Percentiles rank a stretch among this genome's conserved stretches.
phyloP scores from a whole-genome alignment of 257 asterid genomes.

The Capsicum pubescens region DNA sequence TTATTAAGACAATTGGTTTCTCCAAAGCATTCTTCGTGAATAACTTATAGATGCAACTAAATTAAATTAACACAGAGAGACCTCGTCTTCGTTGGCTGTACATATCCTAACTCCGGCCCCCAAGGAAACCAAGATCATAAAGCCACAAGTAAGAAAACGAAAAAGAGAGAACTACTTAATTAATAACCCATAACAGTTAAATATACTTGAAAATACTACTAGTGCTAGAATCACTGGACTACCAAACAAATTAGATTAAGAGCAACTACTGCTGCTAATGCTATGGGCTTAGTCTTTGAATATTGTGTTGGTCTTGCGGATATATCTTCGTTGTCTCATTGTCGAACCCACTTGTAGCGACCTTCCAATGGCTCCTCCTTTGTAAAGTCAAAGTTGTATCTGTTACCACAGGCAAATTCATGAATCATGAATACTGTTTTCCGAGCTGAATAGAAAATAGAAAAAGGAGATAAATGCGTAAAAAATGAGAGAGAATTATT shows the following conservation, averaged over 20 bases:
- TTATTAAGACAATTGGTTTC: neutral
- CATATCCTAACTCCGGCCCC: conserved; percentile 18
- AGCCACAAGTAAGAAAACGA: neutral
- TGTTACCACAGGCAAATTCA: conserved; percentile 34
- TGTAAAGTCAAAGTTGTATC: conserved; percentile 75
- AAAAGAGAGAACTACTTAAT: neutral
- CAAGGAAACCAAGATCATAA: conserved; percentile 9
- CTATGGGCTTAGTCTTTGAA: neutral
- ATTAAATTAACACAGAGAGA: neutral
- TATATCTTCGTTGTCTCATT: conserved; percentile 42
- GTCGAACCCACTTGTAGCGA: conserved; percentile 61
- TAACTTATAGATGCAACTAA: neutral
- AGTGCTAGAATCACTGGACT: neutral
- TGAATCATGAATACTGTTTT: neutral
- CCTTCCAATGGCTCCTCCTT: conserved; percentile 69
- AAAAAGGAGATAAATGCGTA: neutral
- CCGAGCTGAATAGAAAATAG: neutral
- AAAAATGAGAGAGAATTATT: neutral
- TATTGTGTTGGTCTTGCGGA: neutral
- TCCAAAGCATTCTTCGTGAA: neutral
- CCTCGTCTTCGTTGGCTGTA: conserved; percentile 24
- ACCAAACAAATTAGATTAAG: conserved; percentile 19
- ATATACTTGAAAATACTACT: neutral
- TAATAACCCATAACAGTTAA: neutral
- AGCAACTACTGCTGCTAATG: conserved; percentile 25